phyloP scores from a whole-genome alignment of 2,329 filamentous ascomycete genomes.

The Akanthomyces lecanii region DNA sequence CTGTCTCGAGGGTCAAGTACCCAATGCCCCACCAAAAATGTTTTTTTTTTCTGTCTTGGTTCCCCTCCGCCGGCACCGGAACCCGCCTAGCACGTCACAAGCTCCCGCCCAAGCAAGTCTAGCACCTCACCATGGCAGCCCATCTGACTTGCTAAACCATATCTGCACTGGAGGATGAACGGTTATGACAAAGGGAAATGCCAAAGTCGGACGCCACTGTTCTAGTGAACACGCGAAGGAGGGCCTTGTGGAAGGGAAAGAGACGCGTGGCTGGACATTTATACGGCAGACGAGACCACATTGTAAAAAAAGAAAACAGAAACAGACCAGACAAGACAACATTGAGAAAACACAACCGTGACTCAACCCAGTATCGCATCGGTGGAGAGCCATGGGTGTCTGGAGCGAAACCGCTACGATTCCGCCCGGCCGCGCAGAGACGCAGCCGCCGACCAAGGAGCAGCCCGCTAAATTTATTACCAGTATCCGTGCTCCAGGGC shows the following conservation, averaged over 20 bases:
- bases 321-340: background rate
- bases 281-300: background rate
- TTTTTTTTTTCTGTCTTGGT: background rate
- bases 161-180: background rate
- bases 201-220: background rate
- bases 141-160: conserved; percentile 6
- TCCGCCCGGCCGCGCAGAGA: background rate
- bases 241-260: background rate
- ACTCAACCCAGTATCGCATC: conserved; percentile 10
- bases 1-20: background rate
- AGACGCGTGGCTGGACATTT: background rate
- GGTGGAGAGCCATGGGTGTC: conserved; percentile 11
- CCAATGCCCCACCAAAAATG: background rate
- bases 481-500: too few species aligned
- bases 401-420: conserved; percentile 10
- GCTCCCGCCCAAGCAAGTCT: background rate
- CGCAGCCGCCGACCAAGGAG: conserved; percentile 3
- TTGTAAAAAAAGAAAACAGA: background rate
- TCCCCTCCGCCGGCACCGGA: conserved; percentile 10
- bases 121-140: background rate
- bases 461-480: background rate
- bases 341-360: background rate
- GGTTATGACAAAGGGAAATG: background rate
- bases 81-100: background rate
- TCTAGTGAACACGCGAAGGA: background rate